Conservation (phyloP, 2,329 filamentous ascomycete genomes). For the Nigrospora osmanthi region DNA sequence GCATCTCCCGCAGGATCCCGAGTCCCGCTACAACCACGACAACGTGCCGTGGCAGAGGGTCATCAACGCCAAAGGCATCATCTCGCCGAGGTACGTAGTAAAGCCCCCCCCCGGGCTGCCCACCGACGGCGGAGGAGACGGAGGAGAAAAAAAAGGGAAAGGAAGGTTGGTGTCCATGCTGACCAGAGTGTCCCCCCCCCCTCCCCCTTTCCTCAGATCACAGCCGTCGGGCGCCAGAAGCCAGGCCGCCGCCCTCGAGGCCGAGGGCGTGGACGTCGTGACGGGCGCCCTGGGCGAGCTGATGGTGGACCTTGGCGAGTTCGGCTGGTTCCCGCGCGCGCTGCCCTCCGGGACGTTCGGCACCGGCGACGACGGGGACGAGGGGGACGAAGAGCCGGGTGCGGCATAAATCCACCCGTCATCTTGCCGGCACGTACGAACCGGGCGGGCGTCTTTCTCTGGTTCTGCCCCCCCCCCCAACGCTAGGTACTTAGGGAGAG, state of each 20-base stretch:
- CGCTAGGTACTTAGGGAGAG: too few species aligned
- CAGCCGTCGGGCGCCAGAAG: conserved; percentile 38
- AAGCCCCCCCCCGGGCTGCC: too few species aligned
- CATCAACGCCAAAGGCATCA: conserved; percentile 77
- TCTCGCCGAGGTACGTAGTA: conserved; percentile 73
- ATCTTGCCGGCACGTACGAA: too few species aligned
- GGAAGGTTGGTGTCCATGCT: too few species aligned
- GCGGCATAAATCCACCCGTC: too few species aligned
- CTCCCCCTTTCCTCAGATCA: too few species aligned
- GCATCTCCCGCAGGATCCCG: conserved; percentile 57
- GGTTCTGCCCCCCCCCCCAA: too few species aligned
- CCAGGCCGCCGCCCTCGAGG: conserved; percentile 41
- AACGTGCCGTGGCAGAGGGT: conserved; percentile 95
- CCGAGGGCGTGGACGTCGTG: conserved; percentile 45
- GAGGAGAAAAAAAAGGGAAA: too few species aligned
- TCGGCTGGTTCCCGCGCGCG: conserved; percentile 47
- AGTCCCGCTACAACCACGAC: conserved; percentile 54
- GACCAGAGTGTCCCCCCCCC: not conserved
- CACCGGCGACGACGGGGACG: conserved; percentile 6
- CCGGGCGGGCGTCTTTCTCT: too few species aligned
- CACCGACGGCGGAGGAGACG: too few species aligned
- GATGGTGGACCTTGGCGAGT: conserved; percentile 40
- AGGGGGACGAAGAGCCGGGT: not conserved
- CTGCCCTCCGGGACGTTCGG: conserved; percentile 34
- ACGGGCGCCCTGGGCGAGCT: conserved; percentile 42